Base-by-base conservation (phyloP, 371 early-diverging fungal genomes). In the Conidiobolus incongruus region DNA sequence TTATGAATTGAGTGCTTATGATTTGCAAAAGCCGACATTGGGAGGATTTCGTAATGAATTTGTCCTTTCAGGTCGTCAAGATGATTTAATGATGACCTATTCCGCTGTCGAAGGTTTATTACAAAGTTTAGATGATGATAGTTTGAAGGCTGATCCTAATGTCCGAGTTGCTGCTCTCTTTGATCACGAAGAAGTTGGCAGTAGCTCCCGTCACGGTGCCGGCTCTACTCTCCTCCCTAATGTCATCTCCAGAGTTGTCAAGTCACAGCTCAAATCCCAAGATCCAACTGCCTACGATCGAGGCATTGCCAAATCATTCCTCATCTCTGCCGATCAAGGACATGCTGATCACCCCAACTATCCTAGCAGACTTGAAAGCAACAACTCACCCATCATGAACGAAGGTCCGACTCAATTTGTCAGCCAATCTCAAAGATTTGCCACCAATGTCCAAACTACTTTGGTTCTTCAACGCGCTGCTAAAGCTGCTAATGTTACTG, bases 181-280 rank as follows among this genome's bases (percentile, higher is more conserved):
- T 54, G 97, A 95, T 59, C 87, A 93, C 60, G 97, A 97, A 62
- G 97, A 97, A 52, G 72, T 94, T 37, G 97, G 97, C 15, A 86
- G 87, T 26, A 58, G 55, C 15, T 79, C 89, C 15, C 88, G 90
- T 3, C 77, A 87, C 48, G 97, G 97, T 38, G 97, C 97, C 16
- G 81, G 81, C 52, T 89, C 90, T 5, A 77, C 80, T 46, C 60
- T 92, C 49, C 65, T 8, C 68, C 78, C 4, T 51, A 85, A 30
- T 67, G 70, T 44, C 66, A 83, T 39, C 19, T 59, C 60, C 6
- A 47, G 59, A 28, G 54, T 68, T 31, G 10, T n/a, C n/a, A n/a
- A n/a, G n/a, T n/a, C n/a, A n/a, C n/a, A n/a, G n/a, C n/a, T n/a
- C n/a, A n/a, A n/a, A n/a, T n/a, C n/a, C n/a, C n/a, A n/a, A n/a